phyloP scores from a whole-genome alignment of 2,329 filamentous ascomycete genomes.

The Conoideocrella luteorostrata region DNA sequence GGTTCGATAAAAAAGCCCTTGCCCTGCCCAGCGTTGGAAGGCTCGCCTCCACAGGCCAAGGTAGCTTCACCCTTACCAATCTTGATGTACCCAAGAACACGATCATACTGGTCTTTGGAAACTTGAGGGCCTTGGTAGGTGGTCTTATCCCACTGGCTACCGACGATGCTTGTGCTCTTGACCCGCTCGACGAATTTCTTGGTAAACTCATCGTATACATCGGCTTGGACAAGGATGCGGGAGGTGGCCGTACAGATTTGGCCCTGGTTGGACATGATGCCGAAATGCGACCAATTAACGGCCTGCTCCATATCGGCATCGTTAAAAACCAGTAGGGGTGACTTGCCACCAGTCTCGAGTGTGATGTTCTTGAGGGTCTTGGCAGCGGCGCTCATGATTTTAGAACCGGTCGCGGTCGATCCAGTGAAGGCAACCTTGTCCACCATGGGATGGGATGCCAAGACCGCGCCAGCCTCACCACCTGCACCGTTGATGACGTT shows the following conservation, averaged over 20 bases:
- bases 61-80: slow-evolving; percentile 54
- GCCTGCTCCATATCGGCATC: slow-evolving; percentile 66
- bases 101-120: slow-evolving; percentile 62
- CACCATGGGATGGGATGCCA: slow-evolving; percentile 43
- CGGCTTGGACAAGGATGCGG: slow-evolving; percentile 57
- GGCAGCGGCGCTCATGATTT: slow-evolving; percentile 66
- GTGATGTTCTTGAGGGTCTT: slow-evolving; percentile 71
- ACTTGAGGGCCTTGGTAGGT: slow-evolving; percentile 73
- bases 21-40: slow-evolving; percentile 49
- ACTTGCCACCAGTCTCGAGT: slow-evolving; percentile 68
- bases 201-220: slow-evolving; percentile 57
- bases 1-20: slow-evolving; percentile 41
- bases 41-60: slow-evolving; percentile 44
- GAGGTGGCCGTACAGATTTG: slow-evolving; percentile 56
- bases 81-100: slow-evolving; percentile 64
- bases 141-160: slow-evolving; percentile 61
- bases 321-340: slow-evolving; percentile 66
- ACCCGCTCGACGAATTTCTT: slow-evolving; percentile 53
- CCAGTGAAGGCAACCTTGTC: slow-evolving; percentile 76
- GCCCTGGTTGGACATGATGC: slow-evolving; percentile 54
- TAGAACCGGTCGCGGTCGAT: slow-evolving; percentile 60
- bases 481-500: slow-evolving; percentile 71
- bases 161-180: slow-evolving; percentile 54
- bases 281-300: slow-evolving; percentile 64
- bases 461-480: slow-evolving; percentile 64